Evolutionary conservation across 257 asterid species (phyloP), one percentile per base, ranked within the genome.

Genomic region (Fraxinus pennsylvanica): DNA sequence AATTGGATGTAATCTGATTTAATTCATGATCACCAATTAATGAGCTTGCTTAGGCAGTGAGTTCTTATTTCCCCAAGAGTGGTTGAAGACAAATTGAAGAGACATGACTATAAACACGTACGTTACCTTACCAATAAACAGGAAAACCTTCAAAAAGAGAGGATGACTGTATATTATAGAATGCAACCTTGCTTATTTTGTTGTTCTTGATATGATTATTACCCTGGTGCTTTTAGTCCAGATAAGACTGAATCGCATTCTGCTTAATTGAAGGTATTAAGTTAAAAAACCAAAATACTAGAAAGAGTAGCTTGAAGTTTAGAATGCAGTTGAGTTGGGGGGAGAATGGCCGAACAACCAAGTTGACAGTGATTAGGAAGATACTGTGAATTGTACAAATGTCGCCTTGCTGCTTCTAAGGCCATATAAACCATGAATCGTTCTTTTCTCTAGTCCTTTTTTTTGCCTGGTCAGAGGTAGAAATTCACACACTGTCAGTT

Each of bases 11-110:
- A 45, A 65, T 50, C 43, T 72, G 76, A 59, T 69, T 25, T 13
- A 21, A 52, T 65, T 75, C 38, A 38, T 80, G 78, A 68, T 59
- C 41, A 29, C 45, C 12, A 35, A 45, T 75, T 71, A 76, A 61
- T 52, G 50, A 71, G 63, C 41, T 41, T 66, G 21, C 32, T 63
- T 17, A 14, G 63, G 17, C 9, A 9, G 25, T 33, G 8, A 39
- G 36, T 9, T 76, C 29, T 30, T 41, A 17, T 32, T 76, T 22
- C 45, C 19, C 41, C 17, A 17, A 65, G 79, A 76, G 35, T 29
- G 25, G 79, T 15, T 33, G 63, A 66, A 43, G 73, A 57, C 65
- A 59, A 25, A 43, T 38, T 17, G 15, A 30, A 41, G 45, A 15
- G 13, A 1, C 50, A 17, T 66, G 33, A 39, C 73, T 43, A 13